Base-by-base conservation (phyloP, 345 rosid genomes). In the Crucihimalaya himalaica region DNA sequence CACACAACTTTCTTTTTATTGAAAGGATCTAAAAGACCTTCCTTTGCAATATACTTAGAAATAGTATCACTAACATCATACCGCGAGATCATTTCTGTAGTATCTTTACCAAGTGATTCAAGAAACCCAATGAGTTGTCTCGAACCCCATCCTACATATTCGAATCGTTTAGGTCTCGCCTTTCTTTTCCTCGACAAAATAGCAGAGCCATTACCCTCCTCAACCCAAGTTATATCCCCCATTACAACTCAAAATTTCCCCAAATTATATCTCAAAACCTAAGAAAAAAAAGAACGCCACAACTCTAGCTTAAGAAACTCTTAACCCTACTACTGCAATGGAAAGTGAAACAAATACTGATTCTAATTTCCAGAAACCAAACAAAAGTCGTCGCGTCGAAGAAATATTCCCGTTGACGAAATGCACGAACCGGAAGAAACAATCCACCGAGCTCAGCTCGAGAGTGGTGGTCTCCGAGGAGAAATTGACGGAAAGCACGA, bases 81-180 rank as follows among this genome's bases (percentile, higher is more conserved):
- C 5, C 61, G 84, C 13, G 93, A 77, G 70, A 90, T 84, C 56
- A 70, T 71, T 35, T 70, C 46, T 4, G 63, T 6, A 20, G 88
- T 86, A 47, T 85, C 87, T 68, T 48, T 80, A 29, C 86, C 89
- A 53, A 87, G 73, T 0, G 83, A 81, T 19, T 81, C 48, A 18
- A 93, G 91, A 80, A 90, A 90, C 67, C 80, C 85, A 48, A 84
- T 75, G 13, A 93, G 93, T 4, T 80, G 87, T 25, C 75, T 84
- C 1, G 93, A 93, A n/a, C 90, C 97, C 97, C 97, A 90, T 29
- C 97, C 87, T 55, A 81, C 50, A 77, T 78, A 90, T 32, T 84
- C 84, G 65, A 71, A 23, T 46, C 81, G 81, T 83, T 81, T 86
- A 1, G 82, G 60, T 66, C 53, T 83, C 5, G 40, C 77, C 76